Base-by-base conservation (phyloP, 352 stramenopile species). In the Pythium phragmitis region DNA sequence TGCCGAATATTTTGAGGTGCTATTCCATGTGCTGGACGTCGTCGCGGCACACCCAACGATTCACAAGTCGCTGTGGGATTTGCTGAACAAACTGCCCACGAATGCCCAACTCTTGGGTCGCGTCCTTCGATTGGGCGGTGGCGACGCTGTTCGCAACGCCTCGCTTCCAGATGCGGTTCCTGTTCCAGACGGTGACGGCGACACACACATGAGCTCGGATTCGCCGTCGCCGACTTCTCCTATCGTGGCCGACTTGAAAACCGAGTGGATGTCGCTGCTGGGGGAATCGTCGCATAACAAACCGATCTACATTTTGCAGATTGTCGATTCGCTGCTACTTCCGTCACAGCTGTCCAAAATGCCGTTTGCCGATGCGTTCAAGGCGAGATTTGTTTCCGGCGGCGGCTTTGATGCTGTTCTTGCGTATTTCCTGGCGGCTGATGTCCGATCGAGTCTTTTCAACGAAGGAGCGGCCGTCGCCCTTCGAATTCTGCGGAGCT, bases 251-350 rank as follows among this genome's bases (percentile, higher is more conserved):
- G 48, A 60, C 17, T 53, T 46, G 26, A 81, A 78, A 46, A 54
- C 63, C 0, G 80, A 85, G 42, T 94, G 82, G 85, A 82, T 81
- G 42, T 82, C 78, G 13, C 60, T 94, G 59, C 51, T 94, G 13
- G 76, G 85, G 46, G 80, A 79, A 42, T 76, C 78, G n/a, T 91
- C 87, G 4, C 84, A 86, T 13, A 87, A 94, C 51, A 79, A 89
- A 60, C 84, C 87, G 8, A 87, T 95, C 48, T 96, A 96, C 73
- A 92, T 86, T 19, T 63, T 96, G 7, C 85, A 96, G 65, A 94
- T 95, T 58, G 89, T 96, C 62, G 85, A 96, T 61, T 86, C 85
- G 16, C 65, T 92, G 36, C 66, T 96, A 8, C 70, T 94, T 19
- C 87, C 87, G 28, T 91, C 87, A 2, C 81, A 92, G 60, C 55